Percentiles rank a stretch among this genome's conserved stretches.
Conservation (phyloP, 2,329 filamentous ascomycete species). For the Xenoacremonium recifei region DNA sequence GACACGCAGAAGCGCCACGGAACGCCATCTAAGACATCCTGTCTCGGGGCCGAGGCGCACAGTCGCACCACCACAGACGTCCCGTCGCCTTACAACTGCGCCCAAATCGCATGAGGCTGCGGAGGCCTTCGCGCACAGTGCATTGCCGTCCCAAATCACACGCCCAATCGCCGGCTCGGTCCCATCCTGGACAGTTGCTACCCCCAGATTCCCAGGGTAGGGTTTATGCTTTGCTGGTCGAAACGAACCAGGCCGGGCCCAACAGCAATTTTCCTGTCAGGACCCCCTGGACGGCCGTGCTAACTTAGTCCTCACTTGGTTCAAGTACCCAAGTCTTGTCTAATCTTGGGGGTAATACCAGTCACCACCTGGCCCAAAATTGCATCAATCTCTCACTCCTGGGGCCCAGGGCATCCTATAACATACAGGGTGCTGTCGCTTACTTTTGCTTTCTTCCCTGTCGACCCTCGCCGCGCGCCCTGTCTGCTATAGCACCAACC, state of each 20-base stretch:
- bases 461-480: slow-evolving; percentile 9
- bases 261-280: slow-evolving; percentile 21
- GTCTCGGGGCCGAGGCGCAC: slow-evolving; percentile 13
- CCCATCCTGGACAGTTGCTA: slow-evolving; percentile 22
- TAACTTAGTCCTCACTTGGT: slow-evolving; percentile 21
- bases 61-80: slow-evolving; percentile 26
- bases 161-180: slow-evolving; percentile 18
- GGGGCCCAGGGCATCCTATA: slow-evolving; percentile 21
- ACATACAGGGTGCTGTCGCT: slow-evolving; percentile 23
- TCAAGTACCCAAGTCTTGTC: slow-evolving; percentile 24
- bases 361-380: slow-evolving; percentile 27
- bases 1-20: slow-evolving; percentile 9
- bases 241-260: slow-evolving; percentile 23
- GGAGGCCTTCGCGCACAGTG: slow-evolving; percentile 19
- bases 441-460: slow-evolving; percentile 3
- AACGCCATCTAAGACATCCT: slow-evolving; percentile 12
- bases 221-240: slow-evolving; percentile 22
- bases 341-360: slow-evolving; percentile 27
- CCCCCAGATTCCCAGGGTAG: slow-evolving; percentile 30
- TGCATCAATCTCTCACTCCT: slow-evolving; percentile 29
- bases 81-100: slow-evolving; percentile 21
- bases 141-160: slow-evolving; percentile 4
- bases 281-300: slow-evolving; percentile 26
- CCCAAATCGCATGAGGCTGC: slow-evolving; percentile 24
- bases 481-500: slow-evolving; percentile 7